A percentile compares a stretch with the other conserved stretches of the same genome.
Conservation (phyloP, 108 stramenopile genomes). For the Nitzschia sp. region DNA sequence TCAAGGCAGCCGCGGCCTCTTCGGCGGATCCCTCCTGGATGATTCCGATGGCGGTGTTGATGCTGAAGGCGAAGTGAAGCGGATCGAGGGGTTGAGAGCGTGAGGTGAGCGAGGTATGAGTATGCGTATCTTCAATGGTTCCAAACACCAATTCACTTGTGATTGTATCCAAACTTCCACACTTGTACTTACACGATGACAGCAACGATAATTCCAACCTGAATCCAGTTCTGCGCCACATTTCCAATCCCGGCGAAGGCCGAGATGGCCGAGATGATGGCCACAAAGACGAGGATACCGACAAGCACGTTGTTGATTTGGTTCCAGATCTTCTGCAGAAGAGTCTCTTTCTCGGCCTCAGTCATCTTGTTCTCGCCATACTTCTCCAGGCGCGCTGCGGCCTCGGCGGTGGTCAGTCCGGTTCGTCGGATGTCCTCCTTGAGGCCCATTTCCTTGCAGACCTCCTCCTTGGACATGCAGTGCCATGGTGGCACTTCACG, state of each 20-base stretch:
- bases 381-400: conserved; percentile 41
- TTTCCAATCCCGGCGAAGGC: conserved; percentile 43
- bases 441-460: conserved; percentile 34
- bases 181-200: conserved; percentile 55
- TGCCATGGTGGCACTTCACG: conserved; percentile 42
- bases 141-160: background rate
- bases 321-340: conserved; percentile 71
- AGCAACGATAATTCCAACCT: conserved; percentile 63
- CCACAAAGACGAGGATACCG: conserved; percentile 71
- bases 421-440: conserved; percentile 25
- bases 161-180: background rate
- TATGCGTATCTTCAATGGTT: background rate
- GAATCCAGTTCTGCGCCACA: conserved; percentile 52
- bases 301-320: conserved; percentile 79
- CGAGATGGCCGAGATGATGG: conserved; percentile 56
- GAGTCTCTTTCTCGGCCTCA: conserved; percentile 60
- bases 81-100: no score
- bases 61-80: conserved; percentile 22
- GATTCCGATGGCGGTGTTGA: conserved; percentile 83
- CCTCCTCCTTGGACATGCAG: conserved; percentile 44
- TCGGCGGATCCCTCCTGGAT: conserved; percentile 83
- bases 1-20: conserved; percentile 76
- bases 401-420: conserved; percentile 48
- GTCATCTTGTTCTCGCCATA: conserved; percentile 72
- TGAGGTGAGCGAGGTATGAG: no score